Percentiles rank a stretch among this genome's conserved stretches.
phyloP scores from a whole-genome alignment of 2,329 filamentous ascomycete species.

The Diaporthe sp. region DNA sequence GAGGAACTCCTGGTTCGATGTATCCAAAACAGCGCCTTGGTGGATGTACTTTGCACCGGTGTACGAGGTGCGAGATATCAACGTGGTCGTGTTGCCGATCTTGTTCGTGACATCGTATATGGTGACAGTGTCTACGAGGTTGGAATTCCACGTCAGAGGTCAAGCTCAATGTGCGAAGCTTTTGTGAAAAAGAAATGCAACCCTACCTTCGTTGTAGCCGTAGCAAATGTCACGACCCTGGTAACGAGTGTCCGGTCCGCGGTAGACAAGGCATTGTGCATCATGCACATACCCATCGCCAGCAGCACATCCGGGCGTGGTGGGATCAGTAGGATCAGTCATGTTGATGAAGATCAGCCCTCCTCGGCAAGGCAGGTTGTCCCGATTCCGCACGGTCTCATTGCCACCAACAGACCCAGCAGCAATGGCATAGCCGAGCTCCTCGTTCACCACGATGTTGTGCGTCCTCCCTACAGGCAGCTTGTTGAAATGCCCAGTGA shows the following conservation, averaged over 20 bases:
- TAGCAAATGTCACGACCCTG: conserved; percentile 65
- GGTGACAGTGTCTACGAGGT: conserved; percentile 50
- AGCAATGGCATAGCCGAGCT: conserved; percentile 59
- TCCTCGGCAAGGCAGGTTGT: conserved; percentile 54
- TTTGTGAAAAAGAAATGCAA: no score
- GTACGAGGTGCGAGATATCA: conserved; percentile 67
- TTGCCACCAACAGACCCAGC: conserved; percentile 57
- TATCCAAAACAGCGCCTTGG: conserved; percentile 68
- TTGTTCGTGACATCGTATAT: conserved; percentile 68
- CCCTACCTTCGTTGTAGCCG: conserved; percentile 45
- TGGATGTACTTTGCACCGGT: conserved; percentile 71
- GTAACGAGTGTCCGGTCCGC: conserved; percentile 62
- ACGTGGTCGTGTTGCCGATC: conserved; percentile 55
- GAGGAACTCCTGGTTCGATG: conserved; percentile 59
- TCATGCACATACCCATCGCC: conserved; percentile 73
- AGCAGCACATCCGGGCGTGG: conserved; percentile 65
- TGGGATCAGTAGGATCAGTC: conserved; percentile 66
- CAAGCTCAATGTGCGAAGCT: no score
- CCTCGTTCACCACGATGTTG: conserved; percentile 63
- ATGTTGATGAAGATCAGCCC: conserved; percentile 73
- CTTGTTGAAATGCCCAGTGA: conserved; percentile 57
- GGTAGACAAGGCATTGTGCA: conserved; percentile 70
- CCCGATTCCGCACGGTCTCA: conserved; percentile 49
- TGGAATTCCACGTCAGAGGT: no score
- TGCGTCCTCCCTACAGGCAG: conserved; percentile 60